A percentile compares a stretch with the other conserved stretches of the same genome.
phyloP scores from a whole-genome alignment of 306 rosid species.

The peach (Prunus persica) region DNA sequence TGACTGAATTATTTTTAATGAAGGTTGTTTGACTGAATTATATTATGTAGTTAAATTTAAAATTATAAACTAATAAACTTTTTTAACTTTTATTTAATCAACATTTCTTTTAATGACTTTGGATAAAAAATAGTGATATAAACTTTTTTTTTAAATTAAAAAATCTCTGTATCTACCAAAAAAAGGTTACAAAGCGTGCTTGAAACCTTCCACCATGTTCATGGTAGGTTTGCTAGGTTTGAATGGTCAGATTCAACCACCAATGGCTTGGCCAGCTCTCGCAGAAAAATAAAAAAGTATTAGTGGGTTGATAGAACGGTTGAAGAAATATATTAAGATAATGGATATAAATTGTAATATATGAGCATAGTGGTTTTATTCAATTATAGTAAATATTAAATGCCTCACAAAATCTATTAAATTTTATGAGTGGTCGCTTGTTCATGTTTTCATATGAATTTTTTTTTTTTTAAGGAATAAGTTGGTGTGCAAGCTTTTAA shows the following conservation, averaged over 20 bases:
- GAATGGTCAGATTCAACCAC: neutral
- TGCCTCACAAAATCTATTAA: neutral
- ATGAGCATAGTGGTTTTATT: neutral
- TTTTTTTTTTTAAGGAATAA: neutral
- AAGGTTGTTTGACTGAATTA: neutral
- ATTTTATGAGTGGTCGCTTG: neutral
- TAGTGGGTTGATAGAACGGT: neutral
- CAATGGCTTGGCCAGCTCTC: neutral
- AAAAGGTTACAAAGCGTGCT: no score
- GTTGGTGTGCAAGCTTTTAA: neutral
- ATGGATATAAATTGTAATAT: neutral
- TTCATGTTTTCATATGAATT: neutral
- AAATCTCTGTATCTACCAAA: no score
- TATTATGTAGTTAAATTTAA: no score
- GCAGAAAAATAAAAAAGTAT: neutral
- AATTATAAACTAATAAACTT: neutral
- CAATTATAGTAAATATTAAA: neutral
- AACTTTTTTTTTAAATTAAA: no score
- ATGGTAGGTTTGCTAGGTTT: neutral
- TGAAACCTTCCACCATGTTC: neutral
- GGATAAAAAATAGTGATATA: no score
- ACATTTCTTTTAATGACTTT: no score
- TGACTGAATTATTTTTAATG: neutral
- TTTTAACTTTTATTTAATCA: neutral
- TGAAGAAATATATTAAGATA: neutral